Base-by-base conservation (phyloP, 805 yeast species). In the Candida railenensis region DNA sequence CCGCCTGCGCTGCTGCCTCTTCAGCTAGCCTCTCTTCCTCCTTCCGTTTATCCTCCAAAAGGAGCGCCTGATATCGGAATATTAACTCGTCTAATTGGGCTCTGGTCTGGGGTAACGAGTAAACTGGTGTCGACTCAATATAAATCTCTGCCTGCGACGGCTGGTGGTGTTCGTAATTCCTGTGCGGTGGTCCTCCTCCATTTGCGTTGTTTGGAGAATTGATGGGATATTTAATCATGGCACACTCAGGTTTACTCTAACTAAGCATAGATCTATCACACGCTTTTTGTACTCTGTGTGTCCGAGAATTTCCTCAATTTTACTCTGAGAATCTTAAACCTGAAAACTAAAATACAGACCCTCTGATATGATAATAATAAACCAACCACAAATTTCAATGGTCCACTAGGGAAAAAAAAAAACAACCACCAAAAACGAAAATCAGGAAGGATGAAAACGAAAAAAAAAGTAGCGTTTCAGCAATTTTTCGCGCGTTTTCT, bases 41-140 rank as follows among this genome's bases (percentile, higher is more conserved):
- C 30, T 25, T 25, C 30, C 30, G 5, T 11, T 25, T 25, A 20
- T 30, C 18, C 53, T 18, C 59, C 63, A 32, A 42, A 52, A 15
- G 58, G 46, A 33, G 41, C 34, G 53, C 51, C 41, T 58, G 56
- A 53, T 66, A 67, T 22, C 59, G 59, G n/a, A 53, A 54, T 28
- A 67, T 53, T 12, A 67, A 46, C 19, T 51, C 58, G 40, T 47
- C 53, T 37, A 67, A 56, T 22, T 66, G 62, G 34, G 56, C 55
- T 48, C 56, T 62, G 4, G 65, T 48, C 30, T 50, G 49, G 4
- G 71, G 71, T 19, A 47, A 22, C 21, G 8, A 3, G 18, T 43
- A 37, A 25, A 16, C 15, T n/a, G 46, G 46, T 3, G 36, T 15
- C 3, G 37, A 15, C 30, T 25, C 30, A 11, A 25, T 25, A 11